Conservation (phyloP, 306 rosid genomes). For the Lathyrus aphaca region DNA sequence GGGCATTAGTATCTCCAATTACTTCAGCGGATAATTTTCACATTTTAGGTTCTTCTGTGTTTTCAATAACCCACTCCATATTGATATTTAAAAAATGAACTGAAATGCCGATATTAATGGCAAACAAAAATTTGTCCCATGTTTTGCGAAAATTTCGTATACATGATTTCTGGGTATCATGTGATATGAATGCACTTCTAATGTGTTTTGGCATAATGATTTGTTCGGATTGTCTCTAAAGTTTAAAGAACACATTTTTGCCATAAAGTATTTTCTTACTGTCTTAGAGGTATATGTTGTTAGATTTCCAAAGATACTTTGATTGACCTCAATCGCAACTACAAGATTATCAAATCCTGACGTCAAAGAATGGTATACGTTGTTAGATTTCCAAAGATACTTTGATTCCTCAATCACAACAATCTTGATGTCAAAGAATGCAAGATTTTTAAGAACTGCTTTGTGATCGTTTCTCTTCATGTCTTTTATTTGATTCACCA, state of each 20-base stretch:
- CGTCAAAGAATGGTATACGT: too few species aligned
- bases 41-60: constrained; percentile 36
- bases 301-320: background rate
- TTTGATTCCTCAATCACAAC: too few species aligned
- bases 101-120: constrained; percentile 3
- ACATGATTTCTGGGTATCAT: background rate
- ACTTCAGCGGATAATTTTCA: constrained; percentile 34
- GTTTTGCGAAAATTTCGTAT: background rate
- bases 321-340: too few species aligned
- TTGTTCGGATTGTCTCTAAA: background rate
- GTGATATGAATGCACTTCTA: background rate
- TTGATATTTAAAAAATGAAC: constrained; percentile 7
- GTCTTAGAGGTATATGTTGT: background rate
- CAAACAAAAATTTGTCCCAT: background rate
- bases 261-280: background rate
- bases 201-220: background rate
- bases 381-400: too few species aligned
- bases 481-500: too few species aligned
- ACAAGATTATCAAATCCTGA: too few species aligned
- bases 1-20: constrained; percentile 28
- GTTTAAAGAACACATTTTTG: background rate
- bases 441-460: too few species aligned
- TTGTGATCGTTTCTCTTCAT: too few species aligned
- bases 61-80: too few species aligned
- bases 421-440: too few species aligned